Evolutionary conservation across 2,329 filamentous ascomycete species (phyloP).

Genomic region (Colletotrichum aenigma): DNA sequence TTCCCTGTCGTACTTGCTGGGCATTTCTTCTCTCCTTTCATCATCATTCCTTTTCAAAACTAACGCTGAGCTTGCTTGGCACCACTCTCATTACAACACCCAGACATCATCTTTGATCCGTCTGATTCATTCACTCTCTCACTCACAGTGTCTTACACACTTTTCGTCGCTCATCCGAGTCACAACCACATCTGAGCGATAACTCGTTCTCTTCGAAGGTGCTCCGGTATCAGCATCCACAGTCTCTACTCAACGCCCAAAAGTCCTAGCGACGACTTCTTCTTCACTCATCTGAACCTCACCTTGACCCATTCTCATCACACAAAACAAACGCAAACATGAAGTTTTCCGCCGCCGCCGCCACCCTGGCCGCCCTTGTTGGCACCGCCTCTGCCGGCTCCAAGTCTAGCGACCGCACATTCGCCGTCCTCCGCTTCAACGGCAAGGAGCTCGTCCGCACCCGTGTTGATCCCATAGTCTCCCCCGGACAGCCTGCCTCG

Average conservation of each 20-base stretch:
- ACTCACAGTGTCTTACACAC: slow-evolving; percentile 10
- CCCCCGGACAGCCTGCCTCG: slow-evolving; percentile 58
- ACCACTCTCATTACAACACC: slow-evolving; percentile 36
- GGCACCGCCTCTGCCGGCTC: slow-evolving; percentile 39
- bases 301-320: background rate
- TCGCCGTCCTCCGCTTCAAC: slow-evolving; percentile 75
- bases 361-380: slow-evolving; percentile 39
- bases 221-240: slow-evolving; percentile 36
- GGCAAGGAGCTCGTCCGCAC: slow-evolving; percentile 67
- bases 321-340: slow-evolving; percentile 27
- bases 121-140: slow-evolving; percentile 33
- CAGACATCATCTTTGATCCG: slow-evolving; percentile 27
- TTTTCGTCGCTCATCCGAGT: slow-evolving; percentile 20
- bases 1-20: slow-evolving; percentile 13
- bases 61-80: slow-evolving; percentile 32
- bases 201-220: slow-evolving; percentile 32
- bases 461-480: slow-evolving; percentile 71
- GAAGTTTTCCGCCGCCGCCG: slow-evolving; percentile 36
- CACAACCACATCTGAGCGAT: slow-evolving; percentile 19
- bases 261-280: background rate
- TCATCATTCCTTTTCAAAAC: slow-evolving; percentile 14
- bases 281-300: background rate
- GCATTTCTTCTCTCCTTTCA: slow-evolving; percentile 19
- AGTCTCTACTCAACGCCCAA: slow-evolving; percentile 7
- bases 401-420: slow-evolving; percentile 52